Evolutionary conservation across 495 filamentous ascomycete species (phyloP).

Genomic region (Usnea hakonensis): DNA sequence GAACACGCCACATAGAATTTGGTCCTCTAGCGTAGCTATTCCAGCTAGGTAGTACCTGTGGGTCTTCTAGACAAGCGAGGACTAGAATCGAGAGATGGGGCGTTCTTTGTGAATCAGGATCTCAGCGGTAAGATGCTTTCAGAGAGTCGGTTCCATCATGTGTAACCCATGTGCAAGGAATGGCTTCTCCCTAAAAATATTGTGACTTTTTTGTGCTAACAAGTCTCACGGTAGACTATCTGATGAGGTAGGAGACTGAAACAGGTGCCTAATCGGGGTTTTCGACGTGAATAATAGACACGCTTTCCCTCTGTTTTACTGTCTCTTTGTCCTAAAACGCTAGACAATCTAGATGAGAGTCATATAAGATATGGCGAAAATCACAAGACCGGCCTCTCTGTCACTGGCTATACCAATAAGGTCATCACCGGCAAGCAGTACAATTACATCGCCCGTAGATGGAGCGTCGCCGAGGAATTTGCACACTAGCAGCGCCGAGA

Average conservation of each 20-base stretch:
- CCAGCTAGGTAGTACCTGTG: not conserved
- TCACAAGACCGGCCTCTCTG: slow-evolving; percentile 14
- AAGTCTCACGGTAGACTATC: not conserved
- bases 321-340: not conserved
- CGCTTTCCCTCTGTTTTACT: not conserved
- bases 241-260: not conserved
- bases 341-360: not conserved
- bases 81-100: not conserved
- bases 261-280: not conserved
- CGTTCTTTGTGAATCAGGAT: not conserved
- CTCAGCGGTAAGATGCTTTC: not conserved
- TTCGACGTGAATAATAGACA: not conserved
- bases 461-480: slow-evolving; percentile 13
- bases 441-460: slow-evolving; percentile 17
- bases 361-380: not conserved
- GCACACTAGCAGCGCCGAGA: not conserved
- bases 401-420: slow-evolving; percentile 17
- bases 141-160: not conserved
- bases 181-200: not conserved
- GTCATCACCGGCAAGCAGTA: slow-evolving; percentile 17
- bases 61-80: not conserved
- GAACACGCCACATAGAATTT: not conserved
- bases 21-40: not conserved
- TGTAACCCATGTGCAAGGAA: too few species aligned
- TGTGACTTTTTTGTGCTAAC: not conserved